Conservation (phyloP, 257 asterid genomes). For the Prunella vulgaris region DNA sequence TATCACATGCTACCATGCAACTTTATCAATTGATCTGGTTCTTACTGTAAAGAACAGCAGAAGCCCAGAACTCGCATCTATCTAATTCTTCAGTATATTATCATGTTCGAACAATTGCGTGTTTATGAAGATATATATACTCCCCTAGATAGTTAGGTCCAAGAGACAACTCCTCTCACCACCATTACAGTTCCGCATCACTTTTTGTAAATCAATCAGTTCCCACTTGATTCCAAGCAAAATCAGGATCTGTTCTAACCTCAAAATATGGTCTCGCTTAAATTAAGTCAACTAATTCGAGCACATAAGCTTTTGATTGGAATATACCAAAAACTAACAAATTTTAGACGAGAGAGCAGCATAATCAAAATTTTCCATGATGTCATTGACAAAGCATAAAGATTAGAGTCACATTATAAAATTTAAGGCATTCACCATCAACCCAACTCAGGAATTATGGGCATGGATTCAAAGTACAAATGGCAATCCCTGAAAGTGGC, state of each 20-base stretch:
- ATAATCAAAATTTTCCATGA: not conserved
- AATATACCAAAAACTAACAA: not conserved
- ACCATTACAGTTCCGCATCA: slow-evolving; percentile 10
- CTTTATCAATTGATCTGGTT: not conserved
- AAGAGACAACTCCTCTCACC: not conserved
- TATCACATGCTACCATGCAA: not conserved
- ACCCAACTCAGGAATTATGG: not conserved
- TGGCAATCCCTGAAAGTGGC: not conserved
- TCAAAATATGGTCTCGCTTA: slow-evolving; percentile 4
- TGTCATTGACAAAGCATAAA: not conserved
- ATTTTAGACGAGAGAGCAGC: not conserved
- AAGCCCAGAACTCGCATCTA: not conserved
- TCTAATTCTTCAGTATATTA: not conserved
- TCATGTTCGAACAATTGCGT: slow-evolving; percentile 1
- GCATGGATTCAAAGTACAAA: not conserved
- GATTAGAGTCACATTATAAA: not conserved
- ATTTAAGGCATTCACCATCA: not conserved
- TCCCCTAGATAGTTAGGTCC: not conserved
- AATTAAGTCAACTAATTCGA: not conserved
- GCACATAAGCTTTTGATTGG: not conserved
- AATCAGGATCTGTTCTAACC: not conserved
- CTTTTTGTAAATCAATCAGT: not conserved
- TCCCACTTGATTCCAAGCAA: not conserved
- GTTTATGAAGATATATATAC: not conserved
- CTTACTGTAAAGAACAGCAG: not conserved